Base-by-base conservation (phyloP, 1,284 basidiomycete species). In the Gymnopus androsaceus region DNA sequence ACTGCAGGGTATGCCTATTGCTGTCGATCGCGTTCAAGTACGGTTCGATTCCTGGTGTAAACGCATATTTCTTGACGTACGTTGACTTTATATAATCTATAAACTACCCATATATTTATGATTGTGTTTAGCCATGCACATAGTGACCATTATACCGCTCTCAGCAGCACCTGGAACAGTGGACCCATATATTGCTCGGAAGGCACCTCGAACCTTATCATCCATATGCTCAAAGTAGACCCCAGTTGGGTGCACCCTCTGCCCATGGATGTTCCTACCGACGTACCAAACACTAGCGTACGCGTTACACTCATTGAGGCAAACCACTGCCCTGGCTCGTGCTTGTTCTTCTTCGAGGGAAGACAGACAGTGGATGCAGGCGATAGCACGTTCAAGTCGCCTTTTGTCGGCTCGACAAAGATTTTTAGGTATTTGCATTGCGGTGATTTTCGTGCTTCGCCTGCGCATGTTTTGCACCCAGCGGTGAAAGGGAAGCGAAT, bases 251-350 rank as follows among this genome's bases (percentile, higher is more conserved):
- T 98, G 0, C 82, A 88, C 63, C 84, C 94, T 27, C 75, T 98
- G 1, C 92, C 93, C 0, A 85, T 95, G 80, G 84, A 98, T 67
- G 75, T 76, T 0, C 80, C 92, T 0, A 87, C 83, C 2, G 71
- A 82, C 14, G 80, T 99, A 46, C 93, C 94, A 0, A 75, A 92
- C 62, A 92, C 93, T 0, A 87, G 94, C 1, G 93, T 98, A 34
- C 79, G 74, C 34, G 95, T 98, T 1, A 98, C 94, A 0, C 83
- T 94, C 38, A 93, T 99, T n/a, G 93, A 97, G 64, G 96, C 96
- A 2, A 99, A 99, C 67, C 97, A 98, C 67, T 96, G 94, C 61
- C 96, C 97, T 0, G 97, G 96, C 5, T 97, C 95, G 0, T 93
- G 88, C 55, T 75, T 99, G 7, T 98, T 98, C 70, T 79, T 97